A percentile compares a stretch with the other conserved stretches of the same genome.
Evolutionary conservation across 2,329 filamentous ascomycete genomes (phyloP).

Genomic region (Fusarium miscanthi): DNA sequence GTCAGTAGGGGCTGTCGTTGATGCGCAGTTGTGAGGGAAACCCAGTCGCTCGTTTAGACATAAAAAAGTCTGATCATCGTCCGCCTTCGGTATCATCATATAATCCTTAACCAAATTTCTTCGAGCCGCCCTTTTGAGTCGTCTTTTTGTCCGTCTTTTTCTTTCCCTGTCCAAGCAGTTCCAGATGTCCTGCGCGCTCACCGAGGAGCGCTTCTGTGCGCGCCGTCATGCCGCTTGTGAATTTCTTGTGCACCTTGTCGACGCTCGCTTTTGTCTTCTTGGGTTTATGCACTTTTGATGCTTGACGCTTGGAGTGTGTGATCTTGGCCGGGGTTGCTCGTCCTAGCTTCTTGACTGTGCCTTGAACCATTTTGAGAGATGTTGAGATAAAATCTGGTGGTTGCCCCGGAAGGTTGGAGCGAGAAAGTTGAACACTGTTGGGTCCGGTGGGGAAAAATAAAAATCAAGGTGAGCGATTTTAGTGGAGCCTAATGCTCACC

Average conservation of each 20-base stretch:
- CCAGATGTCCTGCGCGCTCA: constrained; percentile 68
- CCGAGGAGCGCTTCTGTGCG: constrained; percentile 69
- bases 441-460: constrained; percentile 14
- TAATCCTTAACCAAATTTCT: constrained; percentile 64
- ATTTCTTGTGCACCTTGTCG: constrained; percentile 67
- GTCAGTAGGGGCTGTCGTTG: neutral
- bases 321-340: constrained; percentile 54
- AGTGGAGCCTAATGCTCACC: constrained; percentile 23
- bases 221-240: constrained; percentile 63
- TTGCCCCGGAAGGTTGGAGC: constrained; percentile 50
- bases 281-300: constrained; percentile 61
- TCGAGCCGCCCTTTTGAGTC: constrained; percentile 60
- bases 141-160: constrained; percentile 59
- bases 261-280: constrained; percentile 58
- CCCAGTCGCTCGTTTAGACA: neutral
- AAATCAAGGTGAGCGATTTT: constrained; percentile 40
- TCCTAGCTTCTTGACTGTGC: constrained; percentile 61
- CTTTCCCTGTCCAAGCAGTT: constrained; percentile 68
- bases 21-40: neutral
- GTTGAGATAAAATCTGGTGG: neutral
- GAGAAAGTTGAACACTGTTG: constrained; percentile 8
- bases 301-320: constrained; percentile 56
- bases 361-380: constrained; percentile 62
- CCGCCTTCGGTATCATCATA: neutral
- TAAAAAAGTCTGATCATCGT: constrained; percentile 10